These are phyloP conservation scores for Corymbia calophylla DNA, from an alignment of 441 rosid species.

Conservation along the genomic window DNA sequence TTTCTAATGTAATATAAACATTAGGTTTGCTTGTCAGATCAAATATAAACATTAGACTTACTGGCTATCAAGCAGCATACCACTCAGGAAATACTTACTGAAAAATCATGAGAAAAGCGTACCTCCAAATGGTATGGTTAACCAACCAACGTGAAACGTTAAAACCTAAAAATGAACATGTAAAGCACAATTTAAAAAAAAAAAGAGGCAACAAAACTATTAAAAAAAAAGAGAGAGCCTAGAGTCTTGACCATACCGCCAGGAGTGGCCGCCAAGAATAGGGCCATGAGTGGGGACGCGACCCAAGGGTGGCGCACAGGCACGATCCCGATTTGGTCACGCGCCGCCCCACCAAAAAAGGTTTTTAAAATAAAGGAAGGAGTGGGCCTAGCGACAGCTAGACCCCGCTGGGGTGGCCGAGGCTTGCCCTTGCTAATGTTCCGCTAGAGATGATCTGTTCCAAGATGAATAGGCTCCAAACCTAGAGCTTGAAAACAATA, in stretches of 20 bases:
- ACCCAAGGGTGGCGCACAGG: not conserved
- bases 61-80: not conserved
- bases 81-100: not conserved
- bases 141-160: not conserved
- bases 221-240: rapidly evolving
- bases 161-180: not conserved
- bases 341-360: not conserved
- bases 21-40: not conserved
- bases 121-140: not conserved
- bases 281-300: not conserved
- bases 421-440: too few relatives aligned
- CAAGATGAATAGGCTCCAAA: too few relatives aligned
- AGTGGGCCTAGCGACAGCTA: too few relatives aligned
- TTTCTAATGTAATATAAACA: not conserved
- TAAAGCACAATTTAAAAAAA: not conserved
- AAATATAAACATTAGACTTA: not conserved
- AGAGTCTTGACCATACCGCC: not conserved
- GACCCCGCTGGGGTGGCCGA: too few relatives aligned
- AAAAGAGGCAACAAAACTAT: too few relatives aligned
- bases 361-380: not conserved
- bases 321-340: not conserved
- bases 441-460: too few relatives aligned
- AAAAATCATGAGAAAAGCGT: not conserved
- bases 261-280: not conserved
- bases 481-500: too few relatives aligned